Conservation (phyloP, 2,329 filamentous ascomycete genomes). For the Cercospora sojina region DNA sequence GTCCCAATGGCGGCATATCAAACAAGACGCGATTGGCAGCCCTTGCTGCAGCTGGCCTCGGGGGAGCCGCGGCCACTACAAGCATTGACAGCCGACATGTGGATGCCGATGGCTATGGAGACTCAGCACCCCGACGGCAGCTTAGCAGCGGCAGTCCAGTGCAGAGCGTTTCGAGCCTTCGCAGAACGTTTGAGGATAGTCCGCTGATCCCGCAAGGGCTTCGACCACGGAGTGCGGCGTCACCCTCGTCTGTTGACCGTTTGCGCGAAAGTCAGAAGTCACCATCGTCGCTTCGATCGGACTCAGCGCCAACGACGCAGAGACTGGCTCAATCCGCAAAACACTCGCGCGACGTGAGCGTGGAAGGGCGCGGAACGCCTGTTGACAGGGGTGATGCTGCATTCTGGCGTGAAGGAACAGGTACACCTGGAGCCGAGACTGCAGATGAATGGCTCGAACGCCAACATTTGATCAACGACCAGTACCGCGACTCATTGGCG, state of each 20-base stretch:
- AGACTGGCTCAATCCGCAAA: conserved; percentile 53
- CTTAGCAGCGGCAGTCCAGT: conserved; percentile 64
- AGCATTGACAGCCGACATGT: conserved; percentile 59
- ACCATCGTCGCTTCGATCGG: conserved; percentile 59
- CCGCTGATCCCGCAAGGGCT: conserved; percentile 37
- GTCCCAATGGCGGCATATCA: conserved; percentile 40
- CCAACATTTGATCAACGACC: conserved; percentile 61
- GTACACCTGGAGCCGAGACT: conserved; percentile 39
- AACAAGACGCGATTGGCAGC: conserved; percentile 41
- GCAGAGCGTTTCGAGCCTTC: conserved; percentile 77
- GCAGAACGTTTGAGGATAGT: conserved; percentile 57
- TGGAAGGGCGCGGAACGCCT: conserved; percentile 37
- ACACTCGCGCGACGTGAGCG: conserved; percentile 53
- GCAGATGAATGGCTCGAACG: conserved; percentile 52
- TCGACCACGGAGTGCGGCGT: conserved; percentile 36
- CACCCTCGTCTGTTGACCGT: conserved; percentile 61
- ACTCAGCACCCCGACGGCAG: conserved; percentile 23
- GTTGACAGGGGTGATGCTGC: conserved; percentile 45
- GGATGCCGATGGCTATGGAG: conserved; percentile 37
- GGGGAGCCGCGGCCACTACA: conserved; percentile 55
- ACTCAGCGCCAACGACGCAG: conserved; percentile 59
- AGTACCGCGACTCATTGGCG: conserved; percentile 48
- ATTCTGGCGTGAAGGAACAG: conserved; percentile 45
- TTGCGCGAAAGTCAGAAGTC: conserved; percentile 54
- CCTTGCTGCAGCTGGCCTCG: conserved; percentile 44